Conservation (phyloP, 495 filamentous ascomycete species). For the Penicillium pancosmium region DNA sequence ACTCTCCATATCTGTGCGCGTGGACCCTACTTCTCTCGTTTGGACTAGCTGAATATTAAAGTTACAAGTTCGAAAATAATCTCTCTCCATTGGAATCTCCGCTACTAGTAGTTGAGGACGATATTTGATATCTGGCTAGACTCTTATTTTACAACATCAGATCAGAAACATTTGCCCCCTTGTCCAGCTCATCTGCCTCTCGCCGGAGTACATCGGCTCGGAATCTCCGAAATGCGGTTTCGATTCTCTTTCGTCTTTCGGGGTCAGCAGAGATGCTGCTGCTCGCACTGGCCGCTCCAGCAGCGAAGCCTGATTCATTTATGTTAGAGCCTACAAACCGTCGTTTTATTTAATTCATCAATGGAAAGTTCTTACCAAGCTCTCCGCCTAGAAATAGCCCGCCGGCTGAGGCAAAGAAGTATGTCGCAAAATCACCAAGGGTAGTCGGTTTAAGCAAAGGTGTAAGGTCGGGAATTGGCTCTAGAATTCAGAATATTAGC, state of each 20-base stretch:
- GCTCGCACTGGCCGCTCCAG: slow-evolving; percentile 54
- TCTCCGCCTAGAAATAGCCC: slow-evolving; percentile 69
- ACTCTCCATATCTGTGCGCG: slow-evolving; percentile 6
- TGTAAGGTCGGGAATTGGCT: slow-evolving; percentile 63
- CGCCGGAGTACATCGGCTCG: slow-evolving; percentile 62
- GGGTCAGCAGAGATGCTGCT: slow-evolving; percentile 56
- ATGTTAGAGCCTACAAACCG: slow-evolving; percentile 4
- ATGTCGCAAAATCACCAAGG: slow-evolving; percentile 63
- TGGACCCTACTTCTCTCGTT: background rate
- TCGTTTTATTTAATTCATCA: background rate
- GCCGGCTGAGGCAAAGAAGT: slow-evolving; percentile 61
- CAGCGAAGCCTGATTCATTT: slow-evolving; percentile 49
- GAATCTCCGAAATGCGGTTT: slow-evolving; percentile 65
- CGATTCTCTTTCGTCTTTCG: slow-evolving; percentile 57
- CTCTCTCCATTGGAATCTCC: too few species aligned
- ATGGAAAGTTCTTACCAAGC: slow-evolving; percentile 34
- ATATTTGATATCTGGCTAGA: background rate
- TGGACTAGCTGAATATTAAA: background rate
- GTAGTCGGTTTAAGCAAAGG: slow-evolving; percentile 56
- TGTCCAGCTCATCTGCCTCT: slow-evolving; percentile 59
- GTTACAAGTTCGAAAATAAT: too few species aligned
- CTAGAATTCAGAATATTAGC: slow-evolving; percentile 33
- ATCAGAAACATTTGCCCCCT: slow-evolving; percentile 29
- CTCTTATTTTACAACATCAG: slow-evolving; percentile 28
- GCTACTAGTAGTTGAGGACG: too few species aligned